phyloP scores from a whole-genome alignment of 208 protist species.

The Angomonas deanei region DNA sequence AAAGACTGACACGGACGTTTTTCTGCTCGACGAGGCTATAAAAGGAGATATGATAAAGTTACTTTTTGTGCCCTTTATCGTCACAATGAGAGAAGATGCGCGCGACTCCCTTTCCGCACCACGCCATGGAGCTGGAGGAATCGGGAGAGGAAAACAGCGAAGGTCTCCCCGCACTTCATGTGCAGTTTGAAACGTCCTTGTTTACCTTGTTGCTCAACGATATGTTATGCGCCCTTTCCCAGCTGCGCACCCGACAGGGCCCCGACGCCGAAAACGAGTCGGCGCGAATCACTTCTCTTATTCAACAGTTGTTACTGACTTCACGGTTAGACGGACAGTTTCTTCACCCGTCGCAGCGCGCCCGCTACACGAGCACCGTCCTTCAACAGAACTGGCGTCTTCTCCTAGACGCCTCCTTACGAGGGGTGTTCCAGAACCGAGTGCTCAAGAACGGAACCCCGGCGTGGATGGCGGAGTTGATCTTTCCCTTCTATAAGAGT shows the following conservation, averaged over 20 bases:
- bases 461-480: conserved; percentile 3
- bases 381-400: background rate
- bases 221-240: background rate
- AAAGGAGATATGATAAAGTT: too few species aligned
- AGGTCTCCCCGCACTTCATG: background rate
- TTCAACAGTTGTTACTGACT: too few species aligned
- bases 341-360: too few species aligned
- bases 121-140: background rate
- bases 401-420: background rate
- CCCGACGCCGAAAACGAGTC: too few species aligned
- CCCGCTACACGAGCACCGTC: background rate
- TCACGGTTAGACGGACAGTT: too few species aligned
- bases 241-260: too few species aligned
- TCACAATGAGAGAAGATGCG: too few species aligned
- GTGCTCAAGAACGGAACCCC: background rate
- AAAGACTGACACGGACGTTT: too few species aligned
- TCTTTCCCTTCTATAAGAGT: conserved; percentile 25
- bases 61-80: too few species aligned
- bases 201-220: background rate
- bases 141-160: background rate
- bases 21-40: too few species aligned
- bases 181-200: background rate
- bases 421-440: background rate
- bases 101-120: too few species aligned
- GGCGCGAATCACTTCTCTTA: too few species aligned